Evolutionary conservation across 208 protist genomes (phyloP).

Genomic region (Leishmania tarentolae): DNA sequence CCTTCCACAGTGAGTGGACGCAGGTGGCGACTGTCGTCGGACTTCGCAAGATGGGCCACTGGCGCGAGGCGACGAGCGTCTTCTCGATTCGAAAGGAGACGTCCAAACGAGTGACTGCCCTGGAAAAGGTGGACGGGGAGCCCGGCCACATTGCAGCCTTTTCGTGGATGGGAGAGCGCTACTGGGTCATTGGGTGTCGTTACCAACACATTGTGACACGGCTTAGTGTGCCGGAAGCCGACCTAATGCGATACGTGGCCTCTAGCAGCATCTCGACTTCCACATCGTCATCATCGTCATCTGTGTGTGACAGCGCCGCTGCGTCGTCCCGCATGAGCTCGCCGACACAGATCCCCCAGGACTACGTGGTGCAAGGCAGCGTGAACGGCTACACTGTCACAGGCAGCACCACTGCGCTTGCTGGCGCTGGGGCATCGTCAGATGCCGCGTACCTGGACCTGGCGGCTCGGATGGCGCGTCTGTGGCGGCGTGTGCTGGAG

Average conservation of each 20-base stretch:
- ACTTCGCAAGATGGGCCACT: conserved; percentile 76
- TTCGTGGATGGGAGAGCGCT: conserved; percentile 39
- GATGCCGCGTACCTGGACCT: conserved; percentile 26
- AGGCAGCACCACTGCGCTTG: conserved; percentile 2
- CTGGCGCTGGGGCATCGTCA: conserved; percentile 5
- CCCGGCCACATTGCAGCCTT: conserved; percentile 66
- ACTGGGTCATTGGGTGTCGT: conserved; percentile 73
- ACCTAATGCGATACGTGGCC: conserved; percentile 47
- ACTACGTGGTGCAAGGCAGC: conserved; percentile 12
- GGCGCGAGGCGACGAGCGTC: conserved; percentile 44
- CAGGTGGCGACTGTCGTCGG: conserved; percentile 47
- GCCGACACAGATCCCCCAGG: not conserved
- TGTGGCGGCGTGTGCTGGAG: conserved; percentile 52
- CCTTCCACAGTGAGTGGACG: conserved; percentile 19
- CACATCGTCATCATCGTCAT: conserved; percentile 4
- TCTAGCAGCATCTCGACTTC: not conserved
- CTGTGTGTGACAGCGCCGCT: not conserved
- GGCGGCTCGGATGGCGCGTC: conserved; percentile 46
- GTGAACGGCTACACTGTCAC: conserved; percentile 9
- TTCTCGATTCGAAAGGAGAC: conserved; percentile 39
- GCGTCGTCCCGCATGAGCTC: not conserved
- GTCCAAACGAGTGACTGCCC: conserved; percentile 34
- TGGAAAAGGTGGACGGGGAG: conserved; percentile 79
- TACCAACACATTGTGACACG: conserved; percentile 66
- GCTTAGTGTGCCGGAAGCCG: conserved; percentile 65